Evolutionary conservation across 202 grass and related monocot species (phyloP).

Genomic region (Digitaria exilis): DNA sequence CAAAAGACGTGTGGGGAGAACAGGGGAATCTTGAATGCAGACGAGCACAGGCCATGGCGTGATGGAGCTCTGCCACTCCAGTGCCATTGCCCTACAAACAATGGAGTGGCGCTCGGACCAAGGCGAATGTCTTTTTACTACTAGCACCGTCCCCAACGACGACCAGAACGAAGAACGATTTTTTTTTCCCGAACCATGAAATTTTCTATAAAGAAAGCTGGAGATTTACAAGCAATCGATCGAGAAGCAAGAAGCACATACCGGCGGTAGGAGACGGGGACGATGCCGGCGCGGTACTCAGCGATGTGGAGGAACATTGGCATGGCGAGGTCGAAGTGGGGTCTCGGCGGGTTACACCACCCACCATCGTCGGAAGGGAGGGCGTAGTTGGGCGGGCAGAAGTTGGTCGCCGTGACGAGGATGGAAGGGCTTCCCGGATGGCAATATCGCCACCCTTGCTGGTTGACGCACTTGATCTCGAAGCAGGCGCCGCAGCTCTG

Average conservation of each 20-base stretch:
- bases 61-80: neutral
- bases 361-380: constrained; percentile 68
- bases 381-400: constrained; percentile 81
- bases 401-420: constrained; percentile 75
- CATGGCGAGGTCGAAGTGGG: constrained; percentile 85
- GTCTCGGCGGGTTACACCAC: constrained; percentile 71
- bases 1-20: constrained; percentile 37
- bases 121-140: constrained; percentile 41
- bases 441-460: constrained; percentile 54
- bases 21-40: constrained; percentile 16
- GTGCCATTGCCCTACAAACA: neutral
- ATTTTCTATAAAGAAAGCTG: no score
- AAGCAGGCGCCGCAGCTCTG: constrained; percentile 77
- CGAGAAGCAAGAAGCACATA: no score
- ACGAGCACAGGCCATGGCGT: neutral
- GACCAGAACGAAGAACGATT: neutral
- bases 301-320: constrained; percentile 86
- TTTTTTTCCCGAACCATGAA: no score
- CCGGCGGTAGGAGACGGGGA: constrained; percentile 79
- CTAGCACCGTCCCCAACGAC: neutral
- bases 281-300: constrained; percentile 81
- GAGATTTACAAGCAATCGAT: no score
- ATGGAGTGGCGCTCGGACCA: neutral
- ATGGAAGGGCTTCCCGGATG: constrained; percentile 59
- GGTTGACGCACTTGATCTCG: constrained; percentile 71